Conservation (phyloP, 306 rosid genomes). For the Gastrolobium villosum region DNA sequence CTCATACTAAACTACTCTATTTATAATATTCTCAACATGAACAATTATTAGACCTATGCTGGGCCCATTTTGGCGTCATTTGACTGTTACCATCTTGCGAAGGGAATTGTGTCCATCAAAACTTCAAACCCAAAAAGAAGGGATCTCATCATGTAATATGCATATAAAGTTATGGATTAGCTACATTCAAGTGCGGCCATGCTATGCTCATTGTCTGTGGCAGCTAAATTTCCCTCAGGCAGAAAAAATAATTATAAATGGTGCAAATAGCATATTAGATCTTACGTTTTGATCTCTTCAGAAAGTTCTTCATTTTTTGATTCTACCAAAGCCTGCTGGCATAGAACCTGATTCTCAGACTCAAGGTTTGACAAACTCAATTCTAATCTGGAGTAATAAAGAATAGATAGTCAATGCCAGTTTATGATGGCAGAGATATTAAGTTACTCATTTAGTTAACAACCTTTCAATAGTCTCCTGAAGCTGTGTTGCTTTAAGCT, state of each 20-base stretch:
- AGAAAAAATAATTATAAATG: neutral
- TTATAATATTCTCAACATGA: neutral
- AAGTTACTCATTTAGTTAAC: constrained; percentile 33
- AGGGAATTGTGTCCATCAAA: constrained; percentile 21
- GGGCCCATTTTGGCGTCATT: constrained; percentile 32
- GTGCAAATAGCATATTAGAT: constrained; percentile 11
- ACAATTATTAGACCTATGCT: constrained; percentile 15
- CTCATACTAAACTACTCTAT: too few species aligned
- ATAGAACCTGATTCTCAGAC: constrained; percentile 90
- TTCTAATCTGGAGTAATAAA: constrained; percentile 69
- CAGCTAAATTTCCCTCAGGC: constrained; percentile 9
- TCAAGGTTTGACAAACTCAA: constrained; percentile 78
- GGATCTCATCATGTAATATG: neutral
- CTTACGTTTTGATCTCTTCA: constrained; percentile 78
- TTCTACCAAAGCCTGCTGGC: constrained; percentile 85
- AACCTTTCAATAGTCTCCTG: constrained; percentile 87
- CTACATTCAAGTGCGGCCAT: constrained; percentile 31
- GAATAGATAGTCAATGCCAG: constrained; percentile 46
- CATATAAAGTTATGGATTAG: neutral
- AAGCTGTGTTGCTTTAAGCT: constrained; percentile 68
- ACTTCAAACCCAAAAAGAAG: neutral
- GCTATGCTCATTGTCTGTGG: constrained; percentile 5
- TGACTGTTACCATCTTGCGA: neutral
- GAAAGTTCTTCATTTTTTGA: constrained; percentile 75
- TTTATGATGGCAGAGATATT: constrained; percentile 40